These are phyloP conservation scores for Metschnikowia drakensbergensis DNA, from an alignment of 805 yeast species.

Conservation along the genomic window DNA sequence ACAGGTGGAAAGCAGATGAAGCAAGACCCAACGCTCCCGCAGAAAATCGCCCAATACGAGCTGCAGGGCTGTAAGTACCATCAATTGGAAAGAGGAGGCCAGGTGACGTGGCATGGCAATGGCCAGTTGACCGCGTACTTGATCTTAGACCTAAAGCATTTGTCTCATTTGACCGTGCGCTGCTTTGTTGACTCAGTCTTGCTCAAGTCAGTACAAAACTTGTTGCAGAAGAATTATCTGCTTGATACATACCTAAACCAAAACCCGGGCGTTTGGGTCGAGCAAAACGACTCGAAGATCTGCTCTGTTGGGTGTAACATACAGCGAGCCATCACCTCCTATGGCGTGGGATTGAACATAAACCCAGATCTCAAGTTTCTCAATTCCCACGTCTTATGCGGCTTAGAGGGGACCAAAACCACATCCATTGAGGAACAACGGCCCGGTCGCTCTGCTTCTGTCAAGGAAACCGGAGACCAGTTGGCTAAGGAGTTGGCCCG, in stretches of 20 bases:
- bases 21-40: slow-evolving; percentile 39
- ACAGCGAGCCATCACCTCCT: slow-evolving; percentile 78
- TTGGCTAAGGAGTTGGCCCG: slow-evolving; percentile 38
- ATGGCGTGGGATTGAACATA: slow-evolving; percentile 84
- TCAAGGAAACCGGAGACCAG: slow-evolving; percentile 28
- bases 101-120: slow-evolving; percentile 93
- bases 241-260: slow-evolving; percentile 51
- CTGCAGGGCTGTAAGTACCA: slow-evolving; percentile 54
- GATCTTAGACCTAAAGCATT: slow-evolving; percentile 57
- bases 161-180: slow-evolving; percentile 52
- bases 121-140: slow-evolving; percentile 91
- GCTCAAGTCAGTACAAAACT: slow-evolving; percentile 51
- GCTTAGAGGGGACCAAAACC: slow-evolving; percentile 54
- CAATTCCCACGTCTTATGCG: slow-evolving; percentile 79
- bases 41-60: slow-evolving; percentile 26
- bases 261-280: slow-evolving; percentile 88
- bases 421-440: slow-evolving; percentile 27
- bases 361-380: slow-evolving; percentile 68
- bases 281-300: slow-evolving; percentile 50
- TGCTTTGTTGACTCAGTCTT: slow-evolving; percentile 63
- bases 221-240: slow-evolving; percentile 37
- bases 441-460: slow-evolving; percentile 15
- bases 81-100: slow-evolving; percentile 92
- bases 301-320: slow-evolving; percentile 90
- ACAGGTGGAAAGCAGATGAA: slow-evolving; percentile 89